These are phyloP conservation scores for Rhizopogon roseolus DNA, from an alignment of 768 basidiomycete genomes.

Conservation along the genomic window DNA sequence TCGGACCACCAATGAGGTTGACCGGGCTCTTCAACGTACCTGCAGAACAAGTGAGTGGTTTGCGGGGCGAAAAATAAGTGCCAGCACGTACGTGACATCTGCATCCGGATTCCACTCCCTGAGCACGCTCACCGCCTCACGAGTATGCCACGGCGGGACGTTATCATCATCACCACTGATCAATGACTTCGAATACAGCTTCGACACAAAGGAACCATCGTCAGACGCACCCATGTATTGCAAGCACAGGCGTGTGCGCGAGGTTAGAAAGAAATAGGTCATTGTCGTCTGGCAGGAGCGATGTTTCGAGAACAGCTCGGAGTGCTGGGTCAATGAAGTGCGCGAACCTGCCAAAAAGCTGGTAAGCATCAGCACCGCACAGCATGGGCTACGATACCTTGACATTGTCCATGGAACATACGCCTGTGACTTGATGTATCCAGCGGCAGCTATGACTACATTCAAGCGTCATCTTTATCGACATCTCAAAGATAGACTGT, in stretches of 20 bases:
- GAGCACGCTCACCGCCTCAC: conserved; percentile 57
- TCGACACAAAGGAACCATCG: neutral
- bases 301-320: conserved; percentile 66
- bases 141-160: conserved; percentile 82
- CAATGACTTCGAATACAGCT: neutral
- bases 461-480: neutral
- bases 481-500: neutral
- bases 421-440: conserved; percentile 81
- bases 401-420: conserved; percentile 75
- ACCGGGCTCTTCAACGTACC: conserved; percentile 58
- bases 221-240: conserved; percentile 66
- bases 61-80: neutral
- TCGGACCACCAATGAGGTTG: conserved; percentile 68
- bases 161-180: conserved; percentile 74
- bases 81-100: conserved; percentile 44
- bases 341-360: conserved; percentile 38
- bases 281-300: conserved; percentile 82
- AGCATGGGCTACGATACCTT: conserved; percentile 29
- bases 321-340: conserved; percentile 78
- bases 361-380: neutral
- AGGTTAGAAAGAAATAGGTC: conserved; percentile 82
- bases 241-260: conserved; percentile 61
- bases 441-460: conserved; percentile 72
- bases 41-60: conserved; percentile 16
- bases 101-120: conserved; percentile 50